Evolutionary conservation across 2,329 filamentous ascomycete genomes (phyloP).

Genomic region (Colletotrichum sidae): DNA sequence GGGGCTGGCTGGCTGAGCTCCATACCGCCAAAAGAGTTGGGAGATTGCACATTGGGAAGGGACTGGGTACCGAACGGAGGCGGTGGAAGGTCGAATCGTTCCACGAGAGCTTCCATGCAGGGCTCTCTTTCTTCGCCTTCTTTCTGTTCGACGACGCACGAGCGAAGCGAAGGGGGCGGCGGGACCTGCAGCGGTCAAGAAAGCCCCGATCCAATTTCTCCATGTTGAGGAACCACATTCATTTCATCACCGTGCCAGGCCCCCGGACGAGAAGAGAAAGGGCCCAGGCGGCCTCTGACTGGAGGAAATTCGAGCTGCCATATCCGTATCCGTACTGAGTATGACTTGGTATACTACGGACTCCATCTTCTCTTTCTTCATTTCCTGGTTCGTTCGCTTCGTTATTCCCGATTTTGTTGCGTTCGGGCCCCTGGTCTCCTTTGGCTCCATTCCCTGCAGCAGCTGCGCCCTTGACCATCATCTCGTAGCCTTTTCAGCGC

Average conservation of each 20-base stretch:
- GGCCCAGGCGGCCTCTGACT: too few relatives aligned
- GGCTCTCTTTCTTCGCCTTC: too few relatives aligned
- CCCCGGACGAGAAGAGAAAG: background rate
- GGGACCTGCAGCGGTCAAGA: background rate
- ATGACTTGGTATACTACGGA: too few relatives aligned
- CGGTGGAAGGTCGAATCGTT: conserved; percentile 19
- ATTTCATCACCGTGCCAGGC: too few relatives aligned
- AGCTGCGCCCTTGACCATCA: background rate
- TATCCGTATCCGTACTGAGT: conserved; percentile 1
- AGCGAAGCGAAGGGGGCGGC: background rate
- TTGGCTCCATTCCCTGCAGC: background rate
- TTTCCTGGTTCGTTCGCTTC: conserved; percentile 25
- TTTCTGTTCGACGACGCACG: too few relatives aligned
- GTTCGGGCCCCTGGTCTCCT: background rate
- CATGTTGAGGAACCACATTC: conserved; percentile 1
- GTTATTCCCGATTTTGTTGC: conserved; percentile 13
- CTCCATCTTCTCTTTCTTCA: background rate
- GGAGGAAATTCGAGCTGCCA: background rate
- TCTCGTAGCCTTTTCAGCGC: conserved; percentile 1
- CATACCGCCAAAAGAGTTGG: conserved; percentile 2
- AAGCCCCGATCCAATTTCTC: conserved; percentile 24
- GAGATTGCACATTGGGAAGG: conserved; percentile 8
- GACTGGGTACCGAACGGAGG: conserved; percentile 3
- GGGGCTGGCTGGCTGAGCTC: background rate
- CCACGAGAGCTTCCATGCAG: conserved; percentile 37